These are phyloP conservation scores for Apiospora sp. DNA, from an alignment of 2,329 filamentous ascomycete genomes.

Conservation along the genomic window DNA sequence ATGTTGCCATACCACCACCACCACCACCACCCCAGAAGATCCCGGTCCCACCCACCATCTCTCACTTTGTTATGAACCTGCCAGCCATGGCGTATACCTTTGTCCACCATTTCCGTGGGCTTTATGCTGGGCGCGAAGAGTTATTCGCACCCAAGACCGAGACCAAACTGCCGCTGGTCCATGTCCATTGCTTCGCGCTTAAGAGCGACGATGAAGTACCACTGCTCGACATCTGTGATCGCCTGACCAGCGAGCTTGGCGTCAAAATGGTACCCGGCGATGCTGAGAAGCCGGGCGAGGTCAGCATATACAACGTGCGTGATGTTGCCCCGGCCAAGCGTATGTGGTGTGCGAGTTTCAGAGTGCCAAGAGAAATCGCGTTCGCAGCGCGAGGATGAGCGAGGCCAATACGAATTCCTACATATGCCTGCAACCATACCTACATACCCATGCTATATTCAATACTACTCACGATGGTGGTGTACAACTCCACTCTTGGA, in stretches of 20 bases:
- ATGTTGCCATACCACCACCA: constrained; percentile 42
- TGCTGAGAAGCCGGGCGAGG: constrained; percentile 54
- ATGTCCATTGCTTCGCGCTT: constrained; percentile 93
- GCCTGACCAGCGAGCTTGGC: constrained; percentile 69
- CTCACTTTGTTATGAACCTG: constrained; percentile 98
- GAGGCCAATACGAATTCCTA: not conserved
- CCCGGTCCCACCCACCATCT: constrained; percentile 75
- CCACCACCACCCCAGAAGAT: constrained; percentile 38
- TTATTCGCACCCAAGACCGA: constrained; percentile 69
- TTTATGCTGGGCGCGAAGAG: constrained; percentile 76
- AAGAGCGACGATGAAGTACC: constrained; percentile 79
- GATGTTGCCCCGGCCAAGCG: constrained; percentile 92
- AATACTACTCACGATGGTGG: constrained; percentile 7
- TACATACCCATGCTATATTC: not conserved
- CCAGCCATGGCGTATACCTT: constrained; percentile 90
- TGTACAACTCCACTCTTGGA: constrained; percentile 10
- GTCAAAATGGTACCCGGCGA: constrained; percentile 64
- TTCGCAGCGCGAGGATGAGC: constrained; percentile 59
- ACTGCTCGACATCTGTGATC: constrained; percentile 69
- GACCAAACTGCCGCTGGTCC: constrained; percentile 77
- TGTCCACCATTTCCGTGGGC: constrained; percentile 75
- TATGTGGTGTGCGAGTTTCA: constrained; percentile 96
- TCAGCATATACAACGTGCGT: constrained; percentile 74
- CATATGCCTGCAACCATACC: constrained; percentile 8
- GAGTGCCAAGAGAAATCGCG: constrained; percentile 82